Evolutionary conservation across 2,329 filamentous ascomycete genomes (phyloP), one percentile per base, ranked within the genome.

Genomic region (Fusarium circinatum): DNA sequence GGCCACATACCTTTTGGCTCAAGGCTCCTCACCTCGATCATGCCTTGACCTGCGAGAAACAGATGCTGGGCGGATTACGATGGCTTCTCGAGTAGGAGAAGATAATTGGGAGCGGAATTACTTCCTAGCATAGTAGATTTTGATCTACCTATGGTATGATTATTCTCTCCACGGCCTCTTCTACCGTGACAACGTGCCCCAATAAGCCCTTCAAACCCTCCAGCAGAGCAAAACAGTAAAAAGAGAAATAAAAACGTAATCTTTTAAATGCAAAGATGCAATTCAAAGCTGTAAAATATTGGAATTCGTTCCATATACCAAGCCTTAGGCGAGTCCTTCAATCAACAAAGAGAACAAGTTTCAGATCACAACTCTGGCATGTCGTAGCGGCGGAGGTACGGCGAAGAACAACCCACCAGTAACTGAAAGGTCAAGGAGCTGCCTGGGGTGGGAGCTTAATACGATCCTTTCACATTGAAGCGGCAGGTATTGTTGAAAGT

Each of bases 1-100:
- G 83, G 82, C 86, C 86, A 24, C 86, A 88, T 79, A 88, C 86
- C 13, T 88, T 87, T 74, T 88, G 87, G 86, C 75, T 88, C 65
- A 84, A 78, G 83, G 75, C 83, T 26, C 85, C 84, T 39, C 78
- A 82, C 63, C 73, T 87, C 74, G 75, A 82, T 18, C 78, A 81
- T 72, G 83, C 85, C 11, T 72, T 83, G 22, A 75, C 80, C 70
- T 85, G 83, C 14, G 86, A 88, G 55, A 75, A 71, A 70, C 80
- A 80, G 48, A 84, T 86, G 81, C 36, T 86, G 24, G 71, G 80
- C 18, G 85, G 84, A 1, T 62, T 86, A 58, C 77, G 75, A 30
- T 86, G 85, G 85, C 70, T 86, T 70, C 39, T 83, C 13, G 28
- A n/a, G 30, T 55, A 51, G 24, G 14, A 41, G 20, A 28, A 41